Percentiles rank a stretch among this genome's conserved stretches.
phyloP scores from a whole-genome alignment of 1,284 basidiomycete genomes.

The Neotropicomus parvogracilis region DNA sequence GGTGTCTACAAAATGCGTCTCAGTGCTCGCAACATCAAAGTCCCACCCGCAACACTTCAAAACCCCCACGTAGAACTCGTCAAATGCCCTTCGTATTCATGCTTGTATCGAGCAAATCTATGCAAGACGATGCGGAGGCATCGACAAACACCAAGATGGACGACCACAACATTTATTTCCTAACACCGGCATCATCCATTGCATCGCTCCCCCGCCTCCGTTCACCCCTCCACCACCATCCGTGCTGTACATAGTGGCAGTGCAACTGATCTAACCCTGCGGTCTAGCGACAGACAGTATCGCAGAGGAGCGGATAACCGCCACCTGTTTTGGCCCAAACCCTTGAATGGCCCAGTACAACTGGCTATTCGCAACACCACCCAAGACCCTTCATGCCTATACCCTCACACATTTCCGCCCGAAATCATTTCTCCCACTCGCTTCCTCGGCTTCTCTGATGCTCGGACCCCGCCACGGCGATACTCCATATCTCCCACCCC shows the following conservation, averaged over 20 bases:
- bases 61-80: no score
- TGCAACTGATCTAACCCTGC: conserved; percentile 19
- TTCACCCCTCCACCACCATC: conserved; percentile 26
- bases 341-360: conserved; percentile 40
- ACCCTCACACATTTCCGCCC: conserved; percentile 48
- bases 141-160: conserved; percentile 10
- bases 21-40: no score
- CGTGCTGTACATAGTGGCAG: conserved; percentile 22
- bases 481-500: conserved; percentile 30
- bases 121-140: conserved; percentile 8
- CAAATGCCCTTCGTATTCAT: no score
- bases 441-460: conserved; percentile 4
- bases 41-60: no score
- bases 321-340: conserved; percentile 8
- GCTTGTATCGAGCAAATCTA: conserved; percentile 40
- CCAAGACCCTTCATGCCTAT: conserved; percentile 63
- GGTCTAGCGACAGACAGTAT: conserved; percentile 10
- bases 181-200: conserved; percentile 53
- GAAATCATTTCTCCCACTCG: conserved; percentile 16
- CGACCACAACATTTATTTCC: conserved; percentile 35
- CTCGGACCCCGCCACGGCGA: conserved; percentile 3
- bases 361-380: conserved; percentile 56
- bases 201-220: conserved; percentile 32
- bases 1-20: conserved; percentile 86
- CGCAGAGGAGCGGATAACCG: not conserved